phyloP scores from a whole-genome alignment of 192 early-diverging fungal species.

The Phlyctochytrium planicorne region DNA sequence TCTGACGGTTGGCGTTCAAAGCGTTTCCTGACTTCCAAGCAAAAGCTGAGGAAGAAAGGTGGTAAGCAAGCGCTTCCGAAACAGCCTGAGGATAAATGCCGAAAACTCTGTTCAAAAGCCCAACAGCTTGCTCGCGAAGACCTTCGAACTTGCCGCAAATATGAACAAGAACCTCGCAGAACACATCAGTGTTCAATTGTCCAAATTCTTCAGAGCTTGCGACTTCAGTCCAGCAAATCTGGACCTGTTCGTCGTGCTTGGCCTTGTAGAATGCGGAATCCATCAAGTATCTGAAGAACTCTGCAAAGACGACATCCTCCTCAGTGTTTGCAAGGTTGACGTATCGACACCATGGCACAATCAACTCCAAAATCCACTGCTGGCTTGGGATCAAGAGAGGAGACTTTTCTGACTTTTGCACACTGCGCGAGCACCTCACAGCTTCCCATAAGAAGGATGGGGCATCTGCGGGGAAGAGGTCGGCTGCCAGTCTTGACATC shows the following conservation, averaged over 20 bases:
- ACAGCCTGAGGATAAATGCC: slow-evolving; percentile 33
- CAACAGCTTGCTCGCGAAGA: slow-evolving; percentile 22
- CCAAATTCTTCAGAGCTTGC: slow-evolving; percentile 33
- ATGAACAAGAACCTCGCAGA: slow-evolving; percentile 39
- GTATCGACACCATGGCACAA: slow-evolving; percentile 44
- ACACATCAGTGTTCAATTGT: slow-evolving; percentile 30
- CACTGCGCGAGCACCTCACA: slow-evolving; percentile 43
- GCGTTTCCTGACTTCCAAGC: slow-evolving; percentile 26
- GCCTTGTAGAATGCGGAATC: slow-evolving; percentile 42
- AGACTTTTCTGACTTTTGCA: slow-evolving; percentile 22
- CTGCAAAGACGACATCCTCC: slow-evolving; percentile 40
- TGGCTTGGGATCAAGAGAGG: slow-evolving; percentile 33
- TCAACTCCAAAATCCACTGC: slow-evolving; percentile 42
- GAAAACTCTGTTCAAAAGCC: slow-evolving; percentile 20
- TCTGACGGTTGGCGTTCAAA: not conserved
- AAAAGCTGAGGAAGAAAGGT: slow-evolving; percentile 38
- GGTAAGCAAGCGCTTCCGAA: slow-evolving; percentile 14
- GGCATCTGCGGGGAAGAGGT: slow-evolving; percentile 40
- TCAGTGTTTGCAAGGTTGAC: slow-evolving; percentile 32
- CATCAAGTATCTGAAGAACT: slow-evolving; percentile 53
- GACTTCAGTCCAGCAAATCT: slow-evolving; percentile 36
- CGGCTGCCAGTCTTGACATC: slow-evolving; percentile 30
- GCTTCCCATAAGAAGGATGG: slow-evolving; percentile 52
- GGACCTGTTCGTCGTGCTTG: slow-evolving; percentile 33
- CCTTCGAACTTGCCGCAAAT: slow-evolving; percentile 33